Evolutionary conservation across 2,329 filamentous ascomycete genomes (phyloP).

Genomic region (Drechslera avenae): DNA sequence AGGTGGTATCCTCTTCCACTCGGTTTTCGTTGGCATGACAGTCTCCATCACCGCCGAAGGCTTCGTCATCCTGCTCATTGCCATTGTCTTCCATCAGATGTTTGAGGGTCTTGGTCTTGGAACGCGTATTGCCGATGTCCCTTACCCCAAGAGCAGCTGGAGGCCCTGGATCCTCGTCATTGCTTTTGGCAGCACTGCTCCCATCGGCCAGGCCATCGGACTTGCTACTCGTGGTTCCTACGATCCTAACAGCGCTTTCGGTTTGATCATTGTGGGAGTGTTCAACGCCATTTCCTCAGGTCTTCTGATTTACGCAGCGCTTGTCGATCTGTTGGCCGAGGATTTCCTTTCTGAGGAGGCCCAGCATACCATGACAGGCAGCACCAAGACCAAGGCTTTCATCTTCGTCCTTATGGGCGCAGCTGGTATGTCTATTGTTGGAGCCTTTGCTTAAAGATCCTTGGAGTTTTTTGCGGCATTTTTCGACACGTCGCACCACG

Average conservation of each 20-base stretch:
- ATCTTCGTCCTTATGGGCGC: slow-evolving; percentile 46
- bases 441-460: slow-evolving; percentile 9
- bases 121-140: slow-evolving; percentile 63
- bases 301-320: slow-evolving; percentile 65
- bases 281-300: slow-evolving; percentile 71
- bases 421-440: slow-evolving; percentile 40
- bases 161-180: slow-evolving; percentile 66
- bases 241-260: slow-evolving; percentile 67
- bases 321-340: slow-evolving; percentile 68
- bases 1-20: slow-evolving; percentile 68
- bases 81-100: slow-evolving; percentile 67
- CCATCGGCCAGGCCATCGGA: slow-evolving; percentile 69
- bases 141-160: slow-evolving; percentile 61
- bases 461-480: too few species aligned
- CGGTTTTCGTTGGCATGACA: slow-evolving; percentile 67
- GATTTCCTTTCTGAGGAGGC: slow-evolving; percentile 64
- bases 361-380: slow-evolving; percentile 56
- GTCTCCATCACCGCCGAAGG: slow-evolving; percentile 63
- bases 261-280: slow-evolving; percentile 66
- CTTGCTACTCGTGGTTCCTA: slow-evolving; percentile 62
- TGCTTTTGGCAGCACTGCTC: slow-evolving; percentile 67
- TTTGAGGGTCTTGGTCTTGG: slow-evolving; percentile 69
- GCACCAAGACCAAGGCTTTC: slow-evolving; percentile 61
- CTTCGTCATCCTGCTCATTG: slow-evolving; percentile 63
- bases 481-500: neutral